Conservation (phyloP, 2,329 filamentous ascomycete species). For the Penicillium sp. region DNA sequence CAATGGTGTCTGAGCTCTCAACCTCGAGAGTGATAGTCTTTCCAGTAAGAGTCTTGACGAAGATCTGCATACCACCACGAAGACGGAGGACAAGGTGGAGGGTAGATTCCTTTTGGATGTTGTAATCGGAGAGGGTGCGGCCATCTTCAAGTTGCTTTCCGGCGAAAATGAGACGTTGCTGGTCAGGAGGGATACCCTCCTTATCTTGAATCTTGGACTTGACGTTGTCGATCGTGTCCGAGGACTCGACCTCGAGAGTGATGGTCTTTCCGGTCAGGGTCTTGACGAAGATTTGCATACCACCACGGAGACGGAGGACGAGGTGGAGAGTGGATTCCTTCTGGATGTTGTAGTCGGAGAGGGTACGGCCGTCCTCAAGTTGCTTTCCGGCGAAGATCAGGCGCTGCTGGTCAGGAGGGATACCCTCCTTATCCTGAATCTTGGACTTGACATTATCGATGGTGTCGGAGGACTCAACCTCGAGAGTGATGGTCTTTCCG, state of each 20-base stretch:
- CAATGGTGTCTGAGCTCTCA: constrained; percentile 68
- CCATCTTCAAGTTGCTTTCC: constrained; percentile 94
- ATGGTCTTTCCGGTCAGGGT: constrained; percentile 82
- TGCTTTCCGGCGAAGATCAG: constrained; percentile 97
- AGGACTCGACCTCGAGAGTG: constrained; percentile 85
- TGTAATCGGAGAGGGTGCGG: constrained; percentile 89
- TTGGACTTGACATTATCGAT: constrained; percentile 97
- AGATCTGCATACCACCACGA: constrained; percentile 82
- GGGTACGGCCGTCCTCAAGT: constrained; percentile 88
- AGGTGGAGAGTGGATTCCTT: constrained; percentile 87
- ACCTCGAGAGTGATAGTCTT: constrained; percentile 72
- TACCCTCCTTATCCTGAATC: constrained; percentile 98
- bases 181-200: constrained; percentile 88
- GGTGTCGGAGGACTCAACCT: constrained; percentile 74
- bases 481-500: constrained; percentile 66
- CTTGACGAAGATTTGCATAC: constrained; percentile 64
- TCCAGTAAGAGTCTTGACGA: constrained; percentile 78
- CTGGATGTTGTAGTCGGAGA: constrained; percentile 94
- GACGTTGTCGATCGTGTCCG: constrained; percentile 91
- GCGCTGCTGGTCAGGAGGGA: constrained; percentile 93
- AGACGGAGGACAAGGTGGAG: constrained; percentile 79
- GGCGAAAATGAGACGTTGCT: constrained; percentile 90
- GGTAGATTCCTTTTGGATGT: constrained; percentile 91
- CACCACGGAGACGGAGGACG: constrained; percentile 83
- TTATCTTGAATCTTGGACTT: constrained; percentile 85